Conservation (phyloP, 2,329 filamentous ascomycete species). For the Cladophialophora immunda region DNA sequence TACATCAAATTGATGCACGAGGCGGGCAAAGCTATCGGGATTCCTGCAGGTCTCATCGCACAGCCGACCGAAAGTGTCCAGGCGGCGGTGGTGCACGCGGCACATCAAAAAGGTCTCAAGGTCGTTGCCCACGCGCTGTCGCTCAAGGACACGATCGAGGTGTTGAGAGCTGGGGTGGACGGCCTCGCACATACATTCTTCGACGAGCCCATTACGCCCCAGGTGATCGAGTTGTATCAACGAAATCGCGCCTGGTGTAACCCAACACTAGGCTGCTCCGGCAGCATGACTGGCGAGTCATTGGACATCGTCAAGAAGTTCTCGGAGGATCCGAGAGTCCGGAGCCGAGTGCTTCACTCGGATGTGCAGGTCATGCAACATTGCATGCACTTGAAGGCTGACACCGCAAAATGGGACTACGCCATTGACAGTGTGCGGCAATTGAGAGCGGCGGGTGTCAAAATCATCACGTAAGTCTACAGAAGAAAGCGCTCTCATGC, state of each 20-base stretch:
- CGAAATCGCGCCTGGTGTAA: slow-evolving; percentile 22
- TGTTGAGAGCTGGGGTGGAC: slow-evolving; percentile 43
- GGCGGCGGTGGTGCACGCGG: slow-evolving; percentile 52
- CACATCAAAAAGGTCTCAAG: slow-evolving; percentile 42
- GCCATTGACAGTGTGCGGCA: slow-evolving; percentile 29
- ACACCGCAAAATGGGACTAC: slow-evolving; percentile 22
- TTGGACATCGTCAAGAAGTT: slow-evolving; percentile 12
- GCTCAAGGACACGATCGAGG: slow-evolving; percentile 42
- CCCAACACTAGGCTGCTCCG: slow-evolving; percentile 16
- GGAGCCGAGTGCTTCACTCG: neutral
- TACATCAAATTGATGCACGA: slow-evolving; percentile 93
- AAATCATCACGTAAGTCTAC: slow-evolving; percentile 22
- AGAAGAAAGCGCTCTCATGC: neutral
- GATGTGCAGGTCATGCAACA: slow-evolving; percentile 7
- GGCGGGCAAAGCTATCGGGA: slow-evolving; percentile 60
- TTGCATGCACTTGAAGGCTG: slow-evolving; percentile 16
- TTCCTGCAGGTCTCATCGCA: slow-evolving; percentile 41
- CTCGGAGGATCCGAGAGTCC: slow-evolving; percentile 20
- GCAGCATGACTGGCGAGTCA: slow-evolving; percentile 18
- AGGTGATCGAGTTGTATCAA: slow-evolving; percentile 19
- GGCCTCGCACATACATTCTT: slow-evolving; percentile 47
- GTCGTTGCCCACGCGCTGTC: slow-evolving; percentile 44
- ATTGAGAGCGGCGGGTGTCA: slow-evolving; percentile 17
- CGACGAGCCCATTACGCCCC: slow-evolving; percentile 39
- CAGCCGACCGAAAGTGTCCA: slow-evolving; percentile 56